phyloP scores from a whole-genome alignment of 768 basidiomycete genomes.

The Trametes coccinea region DNA sequence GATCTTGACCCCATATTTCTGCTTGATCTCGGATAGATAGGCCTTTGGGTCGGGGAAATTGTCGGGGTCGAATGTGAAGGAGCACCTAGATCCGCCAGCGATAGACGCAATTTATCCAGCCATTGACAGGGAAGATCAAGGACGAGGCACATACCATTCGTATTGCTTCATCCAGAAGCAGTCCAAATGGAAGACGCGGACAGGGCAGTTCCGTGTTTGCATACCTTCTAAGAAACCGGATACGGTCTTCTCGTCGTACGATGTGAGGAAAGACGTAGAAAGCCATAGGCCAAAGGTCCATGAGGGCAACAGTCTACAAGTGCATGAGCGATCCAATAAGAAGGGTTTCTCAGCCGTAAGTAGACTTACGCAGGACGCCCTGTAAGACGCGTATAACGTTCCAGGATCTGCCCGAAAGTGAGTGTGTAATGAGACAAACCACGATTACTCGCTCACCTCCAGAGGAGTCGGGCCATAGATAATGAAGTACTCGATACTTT shows the following conservation, averaged over 20 bases:
- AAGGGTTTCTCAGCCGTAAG: neutral
- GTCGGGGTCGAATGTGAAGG: constrained; percentile 76
- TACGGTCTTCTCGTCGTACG: constrained; percentile 68
- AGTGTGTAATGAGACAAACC: neutral
- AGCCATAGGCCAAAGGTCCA: constrained; percentile 83
- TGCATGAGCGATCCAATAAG: neutral
- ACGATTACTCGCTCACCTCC: constrained; percentile 41
- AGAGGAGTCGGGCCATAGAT: constrained; percentile 70
- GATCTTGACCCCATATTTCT: constrained; percentile 65
- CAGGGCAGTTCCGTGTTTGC: constrained; percentile 58
- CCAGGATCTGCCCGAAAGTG: constrained; percentile 47
- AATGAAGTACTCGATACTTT: constrained; percentile 66
- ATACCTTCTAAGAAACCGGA: constrained; percentile 71
- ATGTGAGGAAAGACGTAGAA: constrained; percentile 75
- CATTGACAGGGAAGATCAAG: neutral
- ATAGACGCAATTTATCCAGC: neutral
- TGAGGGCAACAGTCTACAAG: constrained; percentile 56
- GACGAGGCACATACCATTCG: constrained; percentile 49
- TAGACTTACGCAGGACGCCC: constrained; percentile 55
- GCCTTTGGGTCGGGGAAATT: constrained; percentile 73
- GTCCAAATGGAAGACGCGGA: constrained; percentile 75
- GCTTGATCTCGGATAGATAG: constrained; percentile 60
- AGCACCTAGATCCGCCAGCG: constrained; percentile 46
- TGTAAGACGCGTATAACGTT: constrained; percentile 60
- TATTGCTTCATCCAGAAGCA: constrained; percentile 80